These are phyloP conservation scores for Ascoidea asiatica DNA, from an alignment of 805 yeast species.

Conservation along the genomic window DNA sequence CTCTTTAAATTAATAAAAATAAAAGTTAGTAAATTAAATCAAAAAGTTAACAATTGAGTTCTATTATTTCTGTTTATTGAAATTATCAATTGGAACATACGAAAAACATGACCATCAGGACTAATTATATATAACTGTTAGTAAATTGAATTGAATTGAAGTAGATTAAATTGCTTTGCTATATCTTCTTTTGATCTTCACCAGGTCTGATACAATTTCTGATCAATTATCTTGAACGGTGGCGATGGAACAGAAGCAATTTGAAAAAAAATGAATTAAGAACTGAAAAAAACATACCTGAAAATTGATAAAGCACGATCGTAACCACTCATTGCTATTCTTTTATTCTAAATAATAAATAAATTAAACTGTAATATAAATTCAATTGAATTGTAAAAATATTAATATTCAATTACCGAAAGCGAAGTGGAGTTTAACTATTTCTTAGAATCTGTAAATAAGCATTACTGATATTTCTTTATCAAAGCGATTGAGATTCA, in stretches of 20 bases:
- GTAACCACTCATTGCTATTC: conserved; percentile 83
- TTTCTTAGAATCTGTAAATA: too few relatives aligned
- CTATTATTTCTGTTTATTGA: background rate
- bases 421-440: too few relatives aligned
- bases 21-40: background rate
- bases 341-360: too few relatives aligned
- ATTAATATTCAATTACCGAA: too few relatives aligned
- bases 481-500: too few relatives aligned
- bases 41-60: background rate
- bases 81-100: conserved; percentile 24
- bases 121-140: conserved; percentile 26
- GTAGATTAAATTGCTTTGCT: too few relatives aligned
- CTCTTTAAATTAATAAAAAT: conserved; percentile 25
- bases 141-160: conserved; percentile 16
- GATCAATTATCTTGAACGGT: too few relatives aligned
- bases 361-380: too few relatives aligned
- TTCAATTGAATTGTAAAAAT: too few relatives aligned
- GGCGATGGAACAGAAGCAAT: background rate
- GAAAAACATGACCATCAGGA: conserved; percentile 98
- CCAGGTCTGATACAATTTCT: too few relatives aligned
- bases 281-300: conserved; percentile 43
- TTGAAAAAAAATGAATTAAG: background rate
- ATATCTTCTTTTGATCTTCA: too few relatives aligned
- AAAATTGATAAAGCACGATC: conserved; percentile 96
- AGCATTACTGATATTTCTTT: too few relatives aligned